phyloP scores from a whole-genome alignment of 2,329 filamentous ascomycete species.

The Scopulariopsis brevicaulis region DNA sequence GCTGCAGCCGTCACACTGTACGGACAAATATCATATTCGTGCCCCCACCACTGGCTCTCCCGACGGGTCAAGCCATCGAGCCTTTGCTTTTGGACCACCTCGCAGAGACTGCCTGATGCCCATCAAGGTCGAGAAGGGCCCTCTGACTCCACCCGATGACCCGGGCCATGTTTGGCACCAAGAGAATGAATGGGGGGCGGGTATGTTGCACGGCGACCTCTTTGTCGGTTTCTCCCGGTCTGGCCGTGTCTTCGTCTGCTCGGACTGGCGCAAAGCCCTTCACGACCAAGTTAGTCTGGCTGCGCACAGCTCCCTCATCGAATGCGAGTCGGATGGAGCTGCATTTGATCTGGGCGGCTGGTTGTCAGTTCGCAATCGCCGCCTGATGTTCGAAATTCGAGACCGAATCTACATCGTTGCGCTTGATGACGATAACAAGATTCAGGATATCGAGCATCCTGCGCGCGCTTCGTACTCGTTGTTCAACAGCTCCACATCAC shows the following conservation, averaged over 20 bases:
- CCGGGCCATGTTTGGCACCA: background rate
- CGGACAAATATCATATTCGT: background rate
- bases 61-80: background rate
- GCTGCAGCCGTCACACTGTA: background rate
- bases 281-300: background rate
- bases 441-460: background rate
- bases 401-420: background rate
- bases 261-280: background rate
- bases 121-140: background rate
- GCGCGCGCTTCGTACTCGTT: background rate
- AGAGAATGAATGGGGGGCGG: background rate
- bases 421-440: background rate
- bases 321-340: background rate
- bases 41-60: background rate
- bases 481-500: background rate
- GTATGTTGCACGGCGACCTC: background rate
- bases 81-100: background rate
- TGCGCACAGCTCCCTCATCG: background rate
- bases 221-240: background rate
- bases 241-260: background rate
- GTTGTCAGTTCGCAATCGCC: background rate
- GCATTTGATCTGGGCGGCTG: background rate
- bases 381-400: background rate
- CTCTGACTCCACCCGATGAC: background rate
- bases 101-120: background rate